phyloP scores from a whole-genome alignment of 2,329 filamentous ascomycete genomes.

The Aureobasidium sp. region DNA sequence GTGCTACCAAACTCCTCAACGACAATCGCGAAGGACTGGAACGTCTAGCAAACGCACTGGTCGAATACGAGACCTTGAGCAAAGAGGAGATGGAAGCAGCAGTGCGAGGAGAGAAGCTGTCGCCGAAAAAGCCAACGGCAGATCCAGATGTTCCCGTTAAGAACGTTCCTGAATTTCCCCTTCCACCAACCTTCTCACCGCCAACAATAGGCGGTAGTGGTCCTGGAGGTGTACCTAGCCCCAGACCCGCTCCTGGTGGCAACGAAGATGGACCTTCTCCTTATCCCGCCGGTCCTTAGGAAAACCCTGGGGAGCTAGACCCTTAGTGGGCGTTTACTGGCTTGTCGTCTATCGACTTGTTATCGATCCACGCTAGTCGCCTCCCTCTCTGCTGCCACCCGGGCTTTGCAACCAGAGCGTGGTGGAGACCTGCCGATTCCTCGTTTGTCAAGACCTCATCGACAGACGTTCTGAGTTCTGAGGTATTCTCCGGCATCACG shows the following conservation, averaged over 20 bases:
- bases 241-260: not conserved
- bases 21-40: slow-evolving; percentile 79
- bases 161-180: slow-evolving; percentile 45
- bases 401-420: not conserved
- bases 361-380: not conserved
- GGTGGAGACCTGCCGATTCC: not conserved
- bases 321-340: not conserved
- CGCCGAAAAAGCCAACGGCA: slow-evolving; percentile 55
- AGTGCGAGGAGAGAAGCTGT: slow-evolving; percentile 72
- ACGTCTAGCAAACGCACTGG: slow-evolving; percentile 74
- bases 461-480: not conserved
- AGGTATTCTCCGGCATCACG: not conserved
- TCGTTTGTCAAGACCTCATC: not conserved
- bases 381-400: not conserved
- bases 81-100: slow-evolving; percentile 87
- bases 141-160: slow-evolving; percentile 55
- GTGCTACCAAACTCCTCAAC: slow-evolving; percentile 62
- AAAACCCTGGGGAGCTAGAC: not conserved
- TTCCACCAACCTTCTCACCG: slow-evolving; percentile 2
- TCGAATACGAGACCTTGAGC: slow-evolving; percentile 90
- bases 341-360: too few species aligned
- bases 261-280: slow-evolving; percentile 11
- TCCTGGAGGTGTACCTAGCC: not conserved
- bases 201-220: not conserved
- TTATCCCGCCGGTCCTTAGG: slow-evolving; percentile 6